Percentiles rank a stretch among this genome's conserved stretches.
These are phyloP conservation scores for Corymbia calophylla DNA, from an alignment of 441 rosid genomes.

Conservation along the genomic window DNA sequence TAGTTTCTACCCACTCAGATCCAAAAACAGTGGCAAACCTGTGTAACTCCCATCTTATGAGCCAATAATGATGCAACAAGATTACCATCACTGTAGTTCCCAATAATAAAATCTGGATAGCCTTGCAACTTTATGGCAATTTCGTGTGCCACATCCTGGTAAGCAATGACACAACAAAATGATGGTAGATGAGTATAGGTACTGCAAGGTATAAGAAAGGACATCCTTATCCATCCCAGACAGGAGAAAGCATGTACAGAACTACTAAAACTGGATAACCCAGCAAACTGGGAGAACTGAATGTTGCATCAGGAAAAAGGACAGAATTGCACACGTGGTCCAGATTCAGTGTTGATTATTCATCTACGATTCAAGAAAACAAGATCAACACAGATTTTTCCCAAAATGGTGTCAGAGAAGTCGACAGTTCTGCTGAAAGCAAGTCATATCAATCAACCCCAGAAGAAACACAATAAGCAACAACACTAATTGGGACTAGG, in stretches of 20 bases:
- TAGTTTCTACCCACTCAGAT: background rate
- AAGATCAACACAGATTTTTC: background rate
- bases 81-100: slow-evolving; percentile 97
- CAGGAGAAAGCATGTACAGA: background rate
- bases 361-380: background rate
- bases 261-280: background rate
- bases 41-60: slow-evolving; percentile 84
- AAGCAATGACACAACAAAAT: background rate
- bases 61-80: slow-evolving; percentile 93
- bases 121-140: slow-evolving; percentile 75
- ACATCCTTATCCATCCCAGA: background rate
- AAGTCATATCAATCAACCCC: background rate
- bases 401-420: background rate
- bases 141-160: slow-evolving; percentile 83
- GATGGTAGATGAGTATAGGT: background rate
- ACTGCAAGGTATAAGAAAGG: background rate
- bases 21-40: slow-evolving; percentile 31
- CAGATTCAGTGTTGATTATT: background rate
- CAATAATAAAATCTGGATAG: slow-evolving; percentile 82
- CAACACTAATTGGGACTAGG: background rate
- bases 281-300: background rate
- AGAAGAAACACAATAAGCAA: background rate
- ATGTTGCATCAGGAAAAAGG: background rate
- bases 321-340: background rate
- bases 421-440: background rate